Evolutionary conservation across 192 early-diverging fungal genomes (phyloP).

Genomic region (Backusella circina): DNA sequence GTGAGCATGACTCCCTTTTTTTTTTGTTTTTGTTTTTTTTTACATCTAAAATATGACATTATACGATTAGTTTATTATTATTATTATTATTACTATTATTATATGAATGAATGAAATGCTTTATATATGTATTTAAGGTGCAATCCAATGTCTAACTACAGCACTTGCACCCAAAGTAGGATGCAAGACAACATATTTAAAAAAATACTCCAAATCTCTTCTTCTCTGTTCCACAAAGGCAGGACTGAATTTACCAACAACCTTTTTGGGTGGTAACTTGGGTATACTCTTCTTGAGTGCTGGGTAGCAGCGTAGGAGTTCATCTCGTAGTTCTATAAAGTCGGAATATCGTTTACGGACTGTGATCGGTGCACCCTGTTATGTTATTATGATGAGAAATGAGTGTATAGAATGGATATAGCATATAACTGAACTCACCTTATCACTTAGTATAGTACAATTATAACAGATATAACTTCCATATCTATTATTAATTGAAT

Average conservation of each 20-base stretch:
- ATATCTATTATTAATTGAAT: conserved; percentile 16
- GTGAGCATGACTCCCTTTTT: neutral
- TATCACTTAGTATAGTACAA: conserved; percentile 36
- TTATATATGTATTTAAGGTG: conserved; percentile 12
- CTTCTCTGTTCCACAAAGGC: conserved; percentile 48
- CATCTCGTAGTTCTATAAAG: conserved; percentile 41
- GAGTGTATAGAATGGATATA: too few relatives aligned
- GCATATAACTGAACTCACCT: conserved; percentile 19
- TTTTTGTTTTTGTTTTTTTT: too few relatives aligned
- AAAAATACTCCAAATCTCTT: conserved; percentile 50
- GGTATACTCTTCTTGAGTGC: conserved; percentile 38
- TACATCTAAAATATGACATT: too few relatives aligned
- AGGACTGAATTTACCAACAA: conserved; percentile 44
- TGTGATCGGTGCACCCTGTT: conserved; percentile 31
- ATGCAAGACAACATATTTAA: conserved; percentile 49
- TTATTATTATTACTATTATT: too few relatives aligned
- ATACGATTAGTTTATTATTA: too few relatives aligned
- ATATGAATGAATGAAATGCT: too few relatives aligned
- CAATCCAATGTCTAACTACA: conserved; percentile 47
- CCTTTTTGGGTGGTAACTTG: conserved; percentile 48
- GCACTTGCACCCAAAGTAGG: conserved; percentile 41
- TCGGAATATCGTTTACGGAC: conserved; percentile 47
- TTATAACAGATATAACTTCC: conserved; percentile 43
- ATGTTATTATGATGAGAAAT: neutral
- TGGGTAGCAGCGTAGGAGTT: conserved; percentile 34